Evolutionary conservation across 495 filamentous ascomycete species (phyloP), one percentile per base, ranked within the genome.

Genomic region (Penicillium paradoxum): DNA sequence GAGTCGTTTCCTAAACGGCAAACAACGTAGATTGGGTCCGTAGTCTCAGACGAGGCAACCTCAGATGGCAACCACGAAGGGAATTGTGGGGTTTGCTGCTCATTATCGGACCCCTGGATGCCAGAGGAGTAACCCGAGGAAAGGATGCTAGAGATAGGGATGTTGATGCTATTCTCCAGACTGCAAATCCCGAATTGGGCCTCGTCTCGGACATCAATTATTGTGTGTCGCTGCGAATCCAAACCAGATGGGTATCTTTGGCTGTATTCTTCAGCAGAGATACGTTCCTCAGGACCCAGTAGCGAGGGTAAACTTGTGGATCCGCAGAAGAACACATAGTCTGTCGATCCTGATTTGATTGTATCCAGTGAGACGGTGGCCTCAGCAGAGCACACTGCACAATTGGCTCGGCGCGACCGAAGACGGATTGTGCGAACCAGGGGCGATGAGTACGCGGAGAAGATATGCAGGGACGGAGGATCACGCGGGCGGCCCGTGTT

Each of bases 1-100:
- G 89, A 95, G 64, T 98, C 93, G 57, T 96, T 89, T 2, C 93
- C 93, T 2, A 86, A 78, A 15, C 90, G 80, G 61, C 93, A 98
- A 0, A 98, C 77, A 2, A 95, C 83, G 61, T 89, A 88, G 9
- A 97, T 73, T 0, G 77, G 75, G 42, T 68, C 58, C 5, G 43
- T 61, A 6, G 63, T 62, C 3, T 70, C 58, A 1, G 54, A 22
- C 0, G 55, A 47, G 15, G 50, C 51, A 18, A 71, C 29, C 24
- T 66, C 59, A 14, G 60, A 48, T 0, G 78, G 75, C 6, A 83
- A 46, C 76, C 77, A 82, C n/a, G 69, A 53, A 3, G 71, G 72
- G 1, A 68, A 6, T 46, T 52, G 39, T 15, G 41, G 11, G 38
- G 13, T 24, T 44, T 29, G 37, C 15, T 41, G 37, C 11, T 14